These are phyloP conservation scores for Artemisia princeps DNA, from an alignment of 140 eudicot species.

Conservation along the genomic window DNA sequence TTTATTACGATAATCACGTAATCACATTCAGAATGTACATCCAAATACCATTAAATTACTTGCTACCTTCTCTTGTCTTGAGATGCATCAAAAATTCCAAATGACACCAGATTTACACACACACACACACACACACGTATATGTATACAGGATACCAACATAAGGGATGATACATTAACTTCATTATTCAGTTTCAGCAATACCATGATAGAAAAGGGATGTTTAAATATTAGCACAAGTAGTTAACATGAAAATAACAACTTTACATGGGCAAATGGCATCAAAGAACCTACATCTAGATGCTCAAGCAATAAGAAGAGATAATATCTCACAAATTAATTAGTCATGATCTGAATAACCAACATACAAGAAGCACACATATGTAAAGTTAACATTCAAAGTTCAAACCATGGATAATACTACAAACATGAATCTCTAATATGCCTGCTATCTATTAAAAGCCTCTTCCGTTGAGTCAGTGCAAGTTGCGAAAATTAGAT, in stretches of 20 bases:
- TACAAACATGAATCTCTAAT: too few species aligned
- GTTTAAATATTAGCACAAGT: not conserved
- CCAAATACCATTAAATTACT: too few species aligned
- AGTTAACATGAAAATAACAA: not conserved
- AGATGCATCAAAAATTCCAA: too few species aligned
- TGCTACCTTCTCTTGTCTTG: too few species aligned
- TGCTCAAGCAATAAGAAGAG: not conserved
- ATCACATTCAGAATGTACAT: too few species aligned
- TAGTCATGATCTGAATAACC: not conserved
- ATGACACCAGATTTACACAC: not conserved
- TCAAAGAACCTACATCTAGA: not conserved
- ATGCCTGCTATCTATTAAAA: too few species aligned
- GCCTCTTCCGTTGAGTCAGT: too few species aligned
- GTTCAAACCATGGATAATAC: not conserved
- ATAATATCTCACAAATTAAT: not conserved
- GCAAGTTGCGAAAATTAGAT: too few species aligned
- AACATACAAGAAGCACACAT: not conserved
- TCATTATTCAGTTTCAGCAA: constrained; percentile 7
- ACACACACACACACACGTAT: not conserved
- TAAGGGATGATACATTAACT: not conserved
- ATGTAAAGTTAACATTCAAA: not conserved
- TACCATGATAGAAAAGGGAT: constrained; percentile 1
- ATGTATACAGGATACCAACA: not conserved
- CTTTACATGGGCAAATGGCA: not conserved
- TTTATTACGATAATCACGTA: too few species aligned